Evolutionary conservation across 2,329 filamentous ascomycete species (phyloP).

Genomic region (Ophiostoma quercus): DNA sequence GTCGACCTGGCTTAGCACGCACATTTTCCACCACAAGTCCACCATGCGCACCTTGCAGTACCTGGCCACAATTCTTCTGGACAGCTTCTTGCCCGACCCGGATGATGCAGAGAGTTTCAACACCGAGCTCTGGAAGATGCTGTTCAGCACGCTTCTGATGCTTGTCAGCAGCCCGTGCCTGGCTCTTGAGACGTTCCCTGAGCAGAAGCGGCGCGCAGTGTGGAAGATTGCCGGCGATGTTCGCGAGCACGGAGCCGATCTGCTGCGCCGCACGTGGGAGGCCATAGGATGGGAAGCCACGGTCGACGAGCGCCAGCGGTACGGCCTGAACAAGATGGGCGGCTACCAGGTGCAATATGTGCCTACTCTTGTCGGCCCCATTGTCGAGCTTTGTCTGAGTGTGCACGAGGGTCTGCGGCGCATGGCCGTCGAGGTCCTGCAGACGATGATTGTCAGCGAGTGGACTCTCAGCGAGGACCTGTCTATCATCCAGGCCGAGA

Average conservation of each 20-base stretch:
- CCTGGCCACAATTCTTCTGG: conserved; percentile 71
- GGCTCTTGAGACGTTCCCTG: conserved; percentile 89
- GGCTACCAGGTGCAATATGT: conserved; percentile 99
- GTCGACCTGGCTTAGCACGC: conserved; percentile 80
- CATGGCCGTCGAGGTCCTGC: conserved; percentile 87
- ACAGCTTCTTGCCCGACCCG: conserved; percentile 77
- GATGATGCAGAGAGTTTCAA: conserved; percentile 91
- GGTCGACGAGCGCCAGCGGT: conserved; percentile 69
- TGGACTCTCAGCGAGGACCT: conserved; percentile 94
- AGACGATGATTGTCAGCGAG: conserved; percentile 98
- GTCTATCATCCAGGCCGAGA: conserved; percentile 85
- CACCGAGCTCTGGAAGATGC: conserved; percentile 87
- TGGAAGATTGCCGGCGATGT: conserved; percentile 99
- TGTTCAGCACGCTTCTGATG: conserved; percentile 83
- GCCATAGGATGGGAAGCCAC: conserved; percentile 94
- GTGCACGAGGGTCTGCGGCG: conserved; percentile 86
- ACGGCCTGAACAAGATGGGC: conserved; percentile 77
- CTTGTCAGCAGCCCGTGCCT: conserved; percentile 84
- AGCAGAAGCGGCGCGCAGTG: conserved; percentile 90
- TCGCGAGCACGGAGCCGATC: conserved; percentile 79
- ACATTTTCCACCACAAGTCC: conserved; percentile 88
- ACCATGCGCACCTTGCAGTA: conserved; percentile 82
- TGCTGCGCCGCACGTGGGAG: conserved; percentile 83
- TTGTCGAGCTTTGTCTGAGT: conserved; percentile 89
- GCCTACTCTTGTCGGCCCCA: conserved; percentile 80